Evolutionary conservation across 345 rosid species (phyloP), one percentile per base, ranked within the genome.

Genomic region (Balakata baccata): DNA sequence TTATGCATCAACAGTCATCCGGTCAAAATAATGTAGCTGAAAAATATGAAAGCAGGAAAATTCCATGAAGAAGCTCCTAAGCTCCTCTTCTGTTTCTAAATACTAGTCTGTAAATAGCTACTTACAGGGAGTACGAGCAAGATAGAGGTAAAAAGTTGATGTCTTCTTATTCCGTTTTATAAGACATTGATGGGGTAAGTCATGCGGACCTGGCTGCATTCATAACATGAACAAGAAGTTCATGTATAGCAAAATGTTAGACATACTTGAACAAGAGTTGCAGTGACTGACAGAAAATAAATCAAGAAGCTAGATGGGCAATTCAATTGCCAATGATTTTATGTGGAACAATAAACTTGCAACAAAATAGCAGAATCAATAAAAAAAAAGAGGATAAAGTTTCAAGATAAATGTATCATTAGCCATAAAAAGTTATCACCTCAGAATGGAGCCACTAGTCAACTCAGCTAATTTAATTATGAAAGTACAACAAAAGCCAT

Each of bases 131-230:
- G 83, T 60, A 38, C 83, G 89, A 52, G 92, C 86, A 39, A 94
- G 96, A 83, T 84, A 86, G 73, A 92, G 89, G 85, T 69, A 90
- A 71, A 90, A 92, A 0, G 96, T 92, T 6, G 93, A 88, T 22
- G 83, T 89, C 86, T 84, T 89, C 88, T 86, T 88, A 78, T 83
- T 86, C 82, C 96, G 84, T 82, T 73, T 90, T 69, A 92, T 89
- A 65, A 94, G 81, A 79, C 97, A 94, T 63, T 88, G 94, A 75
- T 92, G 88, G 1, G 92, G 86, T 45, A 73, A 68, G 13, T 88
- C 92, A 6, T 81, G 75, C 0, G 98, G 97, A 72, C 97, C 98
- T 41, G 94, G 85, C 96, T 92, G 89, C 88, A 87, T 65, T 80
- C 65, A 67, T 25, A 69, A 71, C 23, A 69, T 29, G 34, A 59